Conservation (phyloP, 257 asterid genomes). For the Parsonsia alboflavescens region DNA sequence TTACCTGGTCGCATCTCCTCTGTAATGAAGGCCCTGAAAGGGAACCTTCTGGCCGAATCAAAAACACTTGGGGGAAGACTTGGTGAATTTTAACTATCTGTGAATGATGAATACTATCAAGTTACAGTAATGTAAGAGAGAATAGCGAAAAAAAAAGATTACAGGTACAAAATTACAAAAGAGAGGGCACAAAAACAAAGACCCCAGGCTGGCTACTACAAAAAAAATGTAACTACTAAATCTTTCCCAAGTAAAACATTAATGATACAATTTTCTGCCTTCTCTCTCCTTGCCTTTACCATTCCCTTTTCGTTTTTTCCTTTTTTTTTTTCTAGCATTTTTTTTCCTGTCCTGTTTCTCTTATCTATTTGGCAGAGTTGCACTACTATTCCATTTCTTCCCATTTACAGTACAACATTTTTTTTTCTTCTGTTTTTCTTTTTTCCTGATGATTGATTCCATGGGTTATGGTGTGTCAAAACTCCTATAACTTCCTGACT, state of each 20-base stretch:
- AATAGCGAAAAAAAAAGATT: neutral
- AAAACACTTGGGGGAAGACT: neutral
- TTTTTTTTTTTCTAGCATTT: neutral
- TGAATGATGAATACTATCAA: slow-evolving; percentile 39
- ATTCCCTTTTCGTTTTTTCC: neutral
- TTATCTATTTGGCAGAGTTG: slow-evolving; percentile 21
- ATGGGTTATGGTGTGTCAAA: slow-evolving; percentile 20
- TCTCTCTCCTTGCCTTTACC: slow-evolving; percentile 12
- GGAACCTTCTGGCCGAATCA: neutral
- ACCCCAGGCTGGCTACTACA: slow-evolving; percentile 42
- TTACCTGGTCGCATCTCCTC: neutral
- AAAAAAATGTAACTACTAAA: slow-evolving; percentile 36
- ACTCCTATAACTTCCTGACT: slow-evolving; percentile 18
- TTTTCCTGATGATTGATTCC: slow-evolving; percentile 12
- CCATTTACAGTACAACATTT: slow-evolving; percentile 50
- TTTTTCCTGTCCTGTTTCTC: neutral
- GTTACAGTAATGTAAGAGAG: slow-evolving; percentile 31
- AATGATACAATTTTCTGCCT: slow-evolving; percentile 36
- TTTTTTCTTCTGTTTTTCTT: slow-evolving; percentile 9
- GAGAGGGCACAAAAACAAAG: slow-evolving; percentile 22
- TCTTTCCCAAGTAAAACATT: slow-evolving; percentile 40
- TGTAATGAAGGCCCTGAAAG: too few relatives aligned
- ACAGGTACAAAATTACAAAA: slow-evolving; percentile 30
- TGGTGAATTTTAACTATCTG: slow-evolving; percentile 34
- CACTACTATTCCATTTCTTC: slow-evolving; percentile 24